These are phyloP conservation scores for Allium cepa DNA, from an alignment of 106 monocot species.

Conservation along the genomic window DNA sequence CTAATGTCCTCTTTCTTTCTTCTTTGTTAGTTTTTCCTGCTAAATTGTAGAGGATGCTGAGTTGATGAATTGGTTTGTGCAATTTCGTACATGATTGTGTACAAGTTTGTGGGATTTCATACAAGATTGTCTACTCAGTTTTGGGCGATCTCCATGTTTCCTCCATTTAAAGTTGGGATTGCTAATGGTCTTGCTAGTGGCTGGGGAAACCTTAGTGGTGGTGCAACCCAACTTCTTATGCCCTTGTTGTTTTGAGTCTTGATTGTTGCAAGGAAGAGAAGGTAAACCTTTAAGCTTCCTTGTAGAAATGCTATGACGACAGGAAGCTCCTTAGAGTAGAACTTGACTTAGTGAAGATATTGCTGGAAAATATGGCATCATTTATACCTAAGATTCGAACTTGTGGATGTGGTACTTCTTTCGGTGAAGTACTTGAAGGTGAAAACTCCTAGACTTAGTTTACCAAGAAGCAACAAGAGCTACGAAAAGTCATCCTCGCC, in stretches of 20 bases:
- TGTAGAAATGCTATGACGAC: slow-evolving; percentile 75
- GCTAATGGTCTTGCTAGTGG: slow-evolving; percentile 77
- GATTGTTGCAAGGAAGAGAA: slow-evolving; percentile 96
- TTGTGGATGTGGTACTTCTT: slow-evolving; percentile 16
- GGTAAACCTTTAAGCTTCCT: slow-evolving; percentile 56
- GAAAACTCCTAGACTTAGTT: slow-evolving; percentile 9
- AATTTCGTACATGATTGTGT: too few relatives aligned
- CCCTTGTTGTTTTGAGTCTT: slow-evolving; percentile 63
- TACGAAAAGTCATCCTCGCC: slow-evolving; percentile 1
- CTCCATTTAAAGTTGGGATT: slow-evolving; percentile 45
- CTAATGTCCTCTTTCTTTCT: too few relatives aligned
- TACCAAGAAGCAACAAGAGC: slow-evolving; percentile 10
- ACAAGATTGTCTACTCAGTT: slow-evolving; percentile 76
- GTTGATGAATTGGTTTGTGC: too few relatives aligned
- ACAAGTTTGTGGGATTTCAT: too few relatives aligned
- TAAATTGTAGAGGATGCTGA: too few relatives aligned
- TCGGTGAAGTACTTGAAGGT: slow-evolving; percentile 48
- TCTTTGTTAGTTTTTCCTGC: too few relatives aligned
- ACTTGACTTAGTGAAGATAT: slow-evolving; percentile 79
- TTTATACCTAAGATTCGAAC: slow-evolving; percentile 19
- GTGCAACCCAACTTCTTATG: slow-evolving; percentile 85
- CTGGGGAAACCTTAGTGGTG: slow-evolving; percentile 90
- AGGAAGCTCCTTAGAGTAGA: slow-evolving; percentile 62
- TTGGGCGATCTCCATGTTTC: slow-evolving; percentile 98
- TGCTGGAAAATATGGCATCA: slow-evolving; percentile 68